Evolutionary conservation across 257 asterid genomes (phyloP), one percentile per base, ranked within the genome.

Genomic region (Vinca minor): DNA sequence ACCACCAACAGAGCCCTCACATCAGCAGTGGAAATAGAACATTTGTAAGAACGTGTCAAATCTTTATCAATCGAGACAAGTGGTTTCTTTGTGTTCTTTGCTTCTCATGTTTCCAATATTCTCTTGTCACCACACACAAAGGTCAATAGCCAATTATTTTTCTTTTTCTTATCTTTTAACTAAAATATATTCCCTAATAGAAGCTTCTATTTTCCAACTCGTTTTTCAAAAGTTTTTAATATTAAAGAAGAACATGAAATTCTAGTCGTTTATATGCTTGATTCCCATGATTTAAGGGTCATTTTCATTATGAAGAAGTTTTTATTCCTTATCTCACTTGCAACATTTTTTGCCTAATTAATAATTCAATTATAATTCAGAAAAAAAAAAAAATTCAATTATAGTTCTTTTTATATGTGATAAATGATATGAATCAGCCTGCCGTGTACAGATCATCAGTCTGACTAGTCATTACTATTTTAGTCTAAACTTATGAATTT

Each of bases 321-420:
- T 32, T 47, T 46, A 48, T 63, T 36, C 68, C 68, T 47, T 32
- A 32, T 41, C 59, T 61, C 66, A 61, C 66, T 59, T 35, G 63
- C 47, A 59, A 59, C n/a, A 35, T 42, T 48, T 20, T 48, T 48
- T 0, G 6, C 38, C 3, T 34, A 34, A 34, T 53, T 13, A 28
- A 26, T 53, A 26, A 53, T 53, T 53, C 25, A 53, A 53, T 53
- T n/a, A n/a, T n/a, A n/a, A n/a, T n/a, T n/a, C n/a, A n/a, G n/a
- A n/a, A n/a, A n/a, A n/a, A n/a, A n/a, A n/a, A n/a, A n/a, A n/a
- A n/a, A n/a, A n/a, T n/a, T n/a, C n/a, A n/a, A n/a, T n/a, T n/a
- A n/a, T n/a, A n/a, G n/a, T n/a, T 13, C 10, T n/a, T 46, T 2
- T 38, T 5, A 3, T 53, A n/a, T 47, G 45, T 23, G 35, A 61